Conservation (phyloP, 2,329 filamentous ascomycete genomes). For the Coniochaeta sp. region DNA sequence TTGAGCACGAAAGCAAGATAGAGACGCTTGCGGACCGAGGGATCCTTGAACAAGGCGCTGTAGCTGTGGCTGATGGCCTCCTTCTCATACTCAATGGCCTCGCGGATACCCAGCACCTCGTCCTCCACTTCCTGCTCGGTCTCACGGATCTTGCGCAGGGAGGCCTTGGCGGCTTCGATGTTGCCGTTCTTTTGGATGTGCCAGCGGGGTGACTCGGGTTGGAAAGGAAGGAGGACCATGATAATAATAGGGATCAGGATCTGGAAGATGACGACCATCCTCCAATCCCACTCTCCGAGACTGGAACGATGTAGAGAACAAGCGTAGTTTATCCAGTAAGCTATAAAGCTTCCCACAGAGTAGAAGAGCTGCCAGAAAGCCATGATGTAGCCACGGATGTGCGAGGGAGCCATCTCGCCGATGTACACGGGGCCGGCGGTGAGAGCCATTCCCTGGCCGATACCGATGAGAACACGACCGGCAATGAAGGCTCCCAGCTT, state of each 20-base stretch:
- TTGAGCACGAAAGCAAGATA: conserved; percentile 59
- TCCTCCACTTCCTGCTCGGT: conserved; percentile 59
- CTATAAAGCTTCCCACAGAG: conserved; percentile 47
- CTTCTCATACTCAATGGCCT: conserved; percentile 65
- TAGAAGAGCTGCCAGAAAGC: conserved; percentile 65
- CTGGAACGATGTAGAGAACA: conserved; percentile 44
- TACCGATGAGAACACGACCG: conserved; percentile 60
- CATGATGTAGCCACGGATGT: conserved; percentile 62
- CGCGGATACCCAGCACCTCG: conserved; percentile 56
- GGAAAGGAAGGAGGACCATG: conserved; percentile 52
- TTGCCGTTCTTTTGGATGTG: conserved; percentile 53
- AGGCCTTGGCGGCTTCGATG: conserved; percentile 49
- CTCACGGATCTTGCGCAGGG: conserved; percentile 53
- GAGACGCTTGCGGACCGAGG: conserved; percentile 59
- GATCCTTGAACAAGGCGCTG: conserved; percentile 61
- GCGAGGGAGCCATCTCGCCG: conserved; percentile 55
- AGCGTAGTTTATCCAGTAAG: conserved; percentile 58
- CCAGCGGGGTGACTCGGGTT: conserved; percentile 64
- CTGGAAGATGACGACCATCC: conserved; percentile 66
- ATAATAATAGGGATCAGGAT: conserved; percentile 59
- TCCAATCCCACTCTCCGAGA: conserved; percentile 67
- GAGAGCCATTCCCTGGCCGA: conserved; percentile 62
- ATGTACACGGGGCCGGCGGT: conserved; percentile 66
- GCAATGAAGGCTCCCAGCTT: conserved; percentile 60
- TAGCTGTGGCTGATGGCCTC: conserved; percentile 58